These are phyloP conservation scores for Erigeron philadelphicus DNA, from an alignment of 140 eudicot species.

Conservation along the genomic window DNA sequence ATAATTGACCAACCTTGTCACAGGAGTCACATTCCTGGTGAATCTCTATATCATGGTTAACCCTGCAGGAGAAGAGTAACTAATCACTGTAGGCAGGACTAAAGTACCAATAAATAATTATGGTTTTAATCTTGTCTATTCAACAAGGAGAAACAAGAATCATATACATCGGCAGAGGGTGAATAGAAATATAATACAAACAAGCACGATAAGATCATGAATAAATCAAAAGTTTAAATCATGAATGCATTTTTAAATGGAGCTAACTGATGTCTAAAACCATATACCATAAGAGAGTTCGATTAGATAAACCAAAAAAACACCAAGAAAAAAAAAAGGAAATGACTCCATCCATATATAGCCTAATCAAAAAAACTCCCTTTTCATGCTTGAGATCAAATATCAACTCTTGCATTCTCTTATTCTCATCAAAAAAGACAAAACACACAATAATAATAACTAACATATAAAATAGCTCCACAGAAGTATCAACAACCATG, in stretches of 20 bases:
- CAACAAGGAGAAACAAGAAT: neutral
- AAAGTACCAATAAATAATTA: neutral
- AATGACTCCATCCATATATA: neutral
- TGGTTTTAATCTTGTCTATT: neutral
- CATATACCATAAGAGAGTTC: neutral
- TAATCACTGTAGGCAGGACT: neutral
- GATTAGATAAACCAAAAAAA: neutral
- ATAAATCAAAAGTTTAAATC: conserved; percentile 3
- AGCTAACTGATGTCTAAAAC: neutral
- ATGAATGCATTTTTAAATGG: neutral
- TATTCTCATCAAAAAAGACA: neutral
- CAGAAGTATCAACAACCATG: neutral
- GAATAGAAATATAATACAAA: neutral
- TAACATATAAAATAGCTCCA: neutral
- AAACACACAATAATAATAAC: neutral
- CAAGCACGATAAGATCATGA: neutral
- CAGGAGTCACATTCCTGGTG: conserved; percentile 44
- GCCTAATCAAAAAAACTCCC: neutral
- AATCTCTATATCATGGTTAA: conserved; percentile 32
- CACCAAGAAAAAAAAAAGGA: neutral
- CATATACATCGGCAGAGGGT: neutral
- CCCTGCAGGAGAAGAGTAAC: conserved; percentile 39
- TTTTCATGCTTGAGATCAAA: conserved; percentile 14
- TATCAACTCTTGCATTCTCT: neutral
- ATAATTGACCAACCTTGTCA: conserved; percentile 43